Conservation (phyloP, 495 filamentous ascomycete species). For the Haplographium delicatum region DNA sequence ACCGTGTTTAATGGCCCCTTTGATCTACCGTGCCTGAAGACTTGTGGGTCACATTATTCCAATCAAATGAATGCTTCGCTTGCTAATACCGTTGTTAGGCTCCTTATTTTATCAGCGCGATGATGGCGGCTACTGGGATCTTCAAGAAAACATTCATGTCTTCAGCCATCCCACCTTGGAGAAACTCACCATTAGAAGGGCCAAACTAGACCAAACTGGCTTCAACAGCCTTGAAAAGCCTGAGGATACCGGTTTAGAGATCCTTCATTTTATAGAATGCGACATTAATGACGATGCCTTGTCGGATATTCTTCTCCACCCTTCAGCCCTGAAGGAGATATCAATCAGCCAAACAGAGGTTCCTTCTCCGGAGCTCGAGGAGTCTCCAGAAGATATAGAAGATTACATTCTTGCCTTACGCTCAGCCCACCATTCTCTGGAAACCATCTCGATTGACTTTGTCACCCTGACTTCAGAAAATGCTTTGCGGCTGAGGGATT, state of each 20-base stretch:
- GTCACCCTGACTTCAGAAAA: conserved; percentile 23
- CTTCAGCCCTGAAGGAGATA: conserved; percentile 26
- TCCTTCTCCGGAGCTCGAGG: conserved; percentile 27
- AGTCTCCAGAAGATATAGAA: conserved; percentile 27
- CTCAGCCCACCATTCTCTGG: conserved; percentile 26
- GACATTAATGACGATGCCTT: conserved; percentile 34
- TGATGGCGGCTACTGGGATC: conserved; percentile 31
- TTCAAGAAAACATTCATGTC: conserved; percentile 34
- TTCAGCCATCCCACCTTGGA: conserved; percentile 33
- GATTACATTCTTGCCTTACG: conserved; percentile 31
- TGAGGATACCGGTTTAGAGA: conserved; percentile 24
- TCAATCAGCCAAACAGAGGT: conserved; percentile 26
- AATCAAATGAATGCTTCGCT: neutral
- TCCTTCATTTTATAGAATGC: conserved; percentile 30
- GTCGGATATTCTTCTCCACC: conserved; percentile 29
- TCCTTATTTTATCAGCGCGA: conserved; percentile 28
- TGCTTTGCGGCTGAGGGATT: conserved; percentile 27
- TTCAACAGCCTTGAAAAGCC: conserved; percentile 31
- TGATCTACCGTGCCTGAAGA: conserved; percentile 30
- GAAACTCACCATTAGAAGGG: conserved; percentile 25
- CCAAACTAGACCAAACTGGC: conserved; percentile 27
- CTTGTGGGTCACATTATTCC: conserved; percentile 18
- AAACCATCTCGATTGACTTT: conserved; percentile 29
- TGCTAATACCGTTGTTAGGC: conserved; percentile 8
- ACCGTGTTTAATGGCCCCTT: conserved; percentile 32